Evolutionary conservation across 768 basidiomycete species (phyloP).

Genomic region (Tylopilus cervinicoccineus): DNA sequence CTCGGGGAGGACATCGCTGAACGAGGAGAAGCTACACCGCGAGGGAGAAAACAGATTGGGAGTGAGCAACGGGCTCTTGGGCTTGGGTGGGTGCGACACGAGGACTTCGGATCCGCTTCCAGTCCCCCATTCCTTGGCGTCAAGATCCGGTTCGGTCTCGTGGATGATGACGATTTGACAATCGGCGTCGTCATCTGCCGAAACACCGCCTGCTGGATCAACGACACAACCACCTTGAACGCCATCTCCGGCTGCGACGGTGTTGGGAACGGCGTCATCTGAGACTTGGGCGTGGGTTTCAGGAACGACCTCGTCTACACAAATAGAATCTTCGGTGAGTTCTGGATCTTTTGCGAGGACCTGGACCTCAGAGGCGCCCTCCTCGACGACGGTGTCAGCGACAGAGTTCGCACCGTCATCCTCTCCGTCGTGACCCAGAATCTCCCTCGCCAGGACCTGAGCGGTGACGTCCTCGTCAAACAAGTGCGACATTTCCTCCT

Average conservation of each 20-base stretch:
- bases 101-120: not conserved
- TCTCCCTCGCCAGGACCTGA: conserved; percentile 28
- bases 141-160: not conserved
- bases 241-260: conserved; percentile 2
- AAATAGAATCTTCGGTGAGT: not conserved
- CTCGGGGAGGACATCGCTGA: conserved; percentile 6
- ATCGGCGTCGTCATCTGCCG: not conserved
- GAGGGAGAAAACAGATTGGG: conserved; percentile 11
- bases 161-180: conserved; percentile 9
- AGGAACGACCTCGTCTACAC: not conserved
- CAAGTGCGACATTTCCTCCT: conserved; percentile 28
- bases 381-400: conserved; percentile 11
- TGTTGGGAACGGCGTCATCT: not conserved
- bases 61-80: conserved; percentile 6
- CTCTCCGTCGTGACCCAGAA: conserved; percentile 9
- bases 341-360: conserved; percentile 8
- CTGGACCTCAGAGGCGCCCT: conserved; percentile 5
- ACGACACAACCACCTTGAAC: not conserved
- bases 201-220: not conserved
- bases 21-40: conserved; percentile 6
- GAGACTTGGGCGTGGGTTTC: not conserved
- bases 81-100: not conserved
- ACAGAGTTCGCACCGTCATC: conserved; percentile 2
- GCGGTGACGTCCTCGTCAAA: conserved; percentile 32
- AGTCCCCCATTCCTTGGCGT: not conserved